Evolutionary conservation across 495 filamentous ascomycete genomes (phyloP).

Genomic region (Acidomyces sp.): DNA sequence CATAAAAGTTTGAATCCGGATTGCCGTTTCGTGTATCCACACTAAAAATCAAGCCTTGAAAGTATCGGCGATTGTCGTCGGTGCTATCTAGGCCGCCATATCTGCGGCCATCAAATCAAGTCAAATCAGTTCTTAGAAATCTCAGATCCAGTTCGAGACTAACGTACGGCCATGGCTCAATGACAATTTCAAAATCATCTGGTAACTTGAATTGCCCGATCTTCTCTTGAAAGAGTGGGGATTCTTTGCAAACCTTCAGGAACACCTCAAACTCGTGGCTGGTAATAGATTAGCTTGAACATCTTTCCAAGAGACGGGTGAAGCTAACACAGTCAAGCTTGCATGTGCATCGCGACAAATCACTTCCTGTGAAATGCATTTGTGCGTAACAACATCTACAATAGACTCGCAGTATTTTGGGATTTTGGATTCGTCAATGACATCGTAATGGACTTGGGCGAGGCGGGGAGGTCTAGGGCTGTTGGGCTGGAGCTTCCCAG

Average conservation of each 20-base stretch:
- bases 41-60: constrained; percentile 42
- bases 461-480: constrained; percentile 42
- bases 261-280: constrained; percentile 52
- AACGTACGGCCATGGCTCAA: constrained; percentile 64
- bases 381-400: constrained; percentile 41
- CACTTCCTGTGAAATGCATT: constrained; percentile 38
- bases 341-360: constrained; percentile 49
- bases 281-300: constrained; percentile 1
- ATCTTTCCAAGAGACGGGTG: background rate
- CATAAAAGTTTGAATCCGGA: constrained; percentile 42
- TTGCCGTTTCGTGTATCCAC: constrained; percentile 37
- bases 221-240: constrained; percentile 47
- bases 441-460: constrained; percentile 55
- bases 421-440: constrained; percentile 43
- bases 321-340: constrained; percentile 41
- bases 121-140: no score
- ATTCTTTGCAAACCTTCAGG: constrained; percentile 45
- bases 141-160: no score
- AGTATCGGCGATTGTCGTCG: constrained; percentile 42
- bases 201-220: constrained; percentile 50
- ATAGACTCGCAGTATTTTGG: constrained; percentile 48
- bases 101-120: no score
- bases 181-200: constrained; percentile 47
- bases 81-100: constrained; percentile 43
- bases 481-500: constrained; percentile 34